Conservation (phyloP, 306 rosid genomes). For the Ammopiptanthus mongolicus region DNA sequence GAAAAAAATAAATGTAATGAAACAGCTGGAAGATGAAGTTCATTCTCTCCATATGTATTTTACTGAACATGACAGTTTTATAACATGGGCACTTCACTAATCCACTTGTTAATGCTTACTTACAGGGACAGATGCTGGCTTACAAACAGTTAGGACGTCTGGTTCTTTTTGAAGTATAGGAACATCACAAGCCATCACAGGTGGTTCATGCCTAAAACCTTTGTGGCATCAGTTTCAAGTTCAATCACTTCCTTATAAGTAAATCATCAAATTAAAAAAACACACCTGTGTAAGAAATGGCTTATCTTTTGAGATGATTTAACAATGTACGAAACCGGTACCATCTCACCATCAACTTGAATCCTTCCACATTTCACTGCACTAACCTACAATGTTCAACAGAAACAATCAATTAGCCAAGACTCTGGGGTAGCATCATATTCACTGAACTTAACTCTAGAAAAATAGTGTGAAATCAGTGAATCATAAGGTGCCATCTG, state of each 20-base stretch:
- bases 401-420: not conserved
- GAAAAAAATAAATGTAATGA: not conserved
- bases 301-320: conserved; percentile 77
- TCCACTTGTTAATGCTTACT: conserved; percentile 30
- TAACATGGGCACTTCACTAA: conserved; percentile 6
- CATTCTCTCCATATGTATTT: not conserved
- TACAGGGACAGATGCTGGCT: conserved; percentile 90
- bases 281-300: conserved; percentile 85
- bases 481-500: not conserved
- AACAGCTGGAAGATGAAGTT: not conserved
- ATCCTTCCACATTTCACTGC: conserved; percentile 45
- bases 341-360: conserved; percentile 42
- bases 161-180: conserved; percentile 49
- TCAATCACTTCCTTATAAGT: conserved; percentile 14
- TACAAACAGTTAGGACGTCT: conserved; percentile 69
- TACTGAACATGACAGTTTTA: not conserved
- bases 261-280: conserved; percentile 1
- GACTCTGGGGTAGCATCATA: not conserved
- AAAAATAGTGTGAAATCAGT: not conserved
- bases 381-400: conserved; percentile 10
- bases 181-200: conserved; percentile 67
- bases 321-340: conserved; percentile 34
- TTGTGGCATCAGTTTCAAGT: conserved; percentile 26
- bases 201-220: conserved; percentile 84
- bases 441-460: not conserved